These are phyloP conservation scores for Lizonia empirigonia DNA, from an alignment of 2,329 filamentous ascomycete genomes.

Conservation along the genomic window DNA sequence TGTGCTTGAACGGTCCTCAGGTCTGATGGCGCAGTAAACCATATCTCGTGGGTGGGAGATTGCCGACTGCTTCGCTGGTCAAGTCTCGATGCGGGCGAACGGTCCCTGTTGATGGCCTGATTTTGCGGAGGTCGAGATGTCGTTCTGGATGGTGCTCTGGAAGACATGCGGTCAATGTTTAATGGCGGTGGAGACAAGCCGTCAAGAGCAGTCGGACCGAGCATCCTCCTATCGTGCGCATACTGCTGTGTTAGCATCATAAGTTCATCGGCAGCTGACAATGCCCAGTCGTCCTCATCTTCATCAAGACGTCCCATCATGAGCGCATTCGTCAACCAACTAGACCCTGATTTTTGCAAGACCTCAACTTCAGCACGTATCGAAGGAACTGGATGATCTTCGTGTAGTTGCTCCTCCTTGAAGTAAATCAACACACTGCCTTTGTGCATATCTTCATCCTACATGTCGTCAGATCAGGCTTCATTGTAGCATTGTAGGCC, in stretches of 20 bases:
- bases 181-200: constrained; percentile 38
- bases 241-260: constrained; percentile 20
- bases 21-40: constrained; percentile 63
- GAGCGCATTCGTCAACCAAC: constrained; percentile 46
- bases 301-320: constrained; percentile 45
- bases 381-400: constrained; percentile 45
- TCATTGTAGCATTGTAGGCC: neutral
- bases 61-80: constrained; percentile 15
- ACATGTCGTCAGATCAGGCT: constrained; percentile 10
- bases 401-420: constrained; percentile 46
- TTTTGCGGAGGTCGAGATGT: neutral
- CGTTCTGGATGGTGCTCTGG: constrained; percentile 2
- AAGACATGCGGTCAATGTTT: constrained; percentile 30
- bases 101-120: constrained; percentile 21
- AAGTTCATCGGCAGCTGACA: constrained; percentile 32
- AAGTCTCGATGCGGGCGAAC: constrained; percentile 21
- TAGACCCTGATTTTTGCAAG: constrained; percentile 45
- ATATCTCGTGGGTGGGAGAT: constrained; percentile 57
- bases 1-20: constrained; percentile 54
- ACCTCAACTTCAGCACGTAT: constrained; percentile 44
- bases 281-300: constrained; percentile 40
- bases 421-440: constrained; percentile 49
- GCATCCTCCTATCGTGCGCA: constrained; percentile 32
- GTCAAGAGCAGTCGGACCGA: constrained; percentile 31
- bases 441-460: constrained; percentile 49